A percentile compares a stretch with the other conserved stretches of the same genome.
Evolutionary conservation across 2,329 filamentous ascomycete genomes (phyloP).

Genomic region (Alternaria rosae): DNA sequence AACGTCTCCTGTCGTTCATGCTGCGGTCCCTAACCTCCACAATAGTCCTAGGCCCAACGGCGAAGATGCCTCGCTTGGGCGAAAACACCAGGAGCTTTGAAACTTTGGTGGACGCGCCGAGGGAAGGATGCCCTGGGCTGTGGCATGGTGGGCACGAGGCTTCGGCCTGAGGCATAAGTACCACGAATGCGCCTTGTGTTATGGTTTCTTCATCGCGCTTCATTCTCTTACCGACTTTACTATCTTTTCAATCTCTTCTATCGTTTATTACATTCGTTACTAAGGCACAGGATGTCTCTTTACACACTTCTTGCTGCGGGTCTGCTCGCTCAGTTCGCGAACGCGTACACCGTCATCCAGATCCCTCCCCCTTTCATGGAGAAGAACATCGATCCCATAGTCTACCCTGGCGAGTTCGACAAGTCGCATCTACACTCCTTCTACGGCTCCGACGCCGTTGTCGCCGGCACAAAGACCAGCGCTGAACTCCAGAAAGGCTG

Average conservation of each 20-base stretch:
- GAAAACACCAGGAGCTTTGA: slow-evolving; percentile 8
- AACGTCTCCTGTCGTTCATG: slow-evolving; percentile 13
- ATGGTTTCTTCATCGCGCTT: slow-evolving; percentile 5
- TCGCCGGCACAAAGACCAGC: slow-evolving; percentile 48
- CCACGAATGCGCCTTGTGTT: background rate
- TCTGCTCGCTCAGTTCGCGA: slow-evolving; percentile 35
- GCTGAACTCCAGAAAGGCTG: slow-evolving; percentile 54
- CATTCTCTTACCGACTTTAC: slow-evolving; percentile 7
- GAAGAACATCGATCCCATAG: slow-evolving; percentile 57
- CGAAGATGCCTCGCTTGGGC: slow-evolving; percentile 11
- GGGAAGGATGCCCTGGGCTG: background rate
- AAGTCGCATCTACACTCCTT: slow-evolving; percentile 56
- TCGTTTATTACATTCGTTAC: slow-evolving; percentile 22
- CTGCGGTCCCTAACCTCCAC: slow-evolving; percentile 6
- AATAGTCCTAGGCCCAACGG: slow-evolving; percentile 8
- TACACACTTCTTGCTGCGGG: slow-evolving; percentile 32
- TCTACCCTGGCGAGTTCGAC: slow-evolving; percentile 51
- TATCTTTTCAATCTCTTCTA: slow-evolving; percentile 7
- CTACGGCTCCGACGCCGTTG: slow-evolving; percentile 55
- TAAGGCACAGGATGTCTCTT: slow-evolving; percentile 44
- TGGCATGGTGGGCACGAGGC: slow-evolving; percentile 3
- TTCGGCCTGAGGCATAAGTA: slow-evolving; percentile 7
- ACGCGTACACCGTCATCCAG: slow-evolving; percentile 48
- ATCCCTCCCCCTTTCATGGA: slow-evolving; percentile 50
- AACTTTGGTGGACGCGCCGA: slow-evolving; percentile 1